A percentile compares a stretch with the other conserved stretches of the same genome.
phyloP scores from a whole-genome alignment of 305 asterid species.

The Withania somnifera region DNA sequence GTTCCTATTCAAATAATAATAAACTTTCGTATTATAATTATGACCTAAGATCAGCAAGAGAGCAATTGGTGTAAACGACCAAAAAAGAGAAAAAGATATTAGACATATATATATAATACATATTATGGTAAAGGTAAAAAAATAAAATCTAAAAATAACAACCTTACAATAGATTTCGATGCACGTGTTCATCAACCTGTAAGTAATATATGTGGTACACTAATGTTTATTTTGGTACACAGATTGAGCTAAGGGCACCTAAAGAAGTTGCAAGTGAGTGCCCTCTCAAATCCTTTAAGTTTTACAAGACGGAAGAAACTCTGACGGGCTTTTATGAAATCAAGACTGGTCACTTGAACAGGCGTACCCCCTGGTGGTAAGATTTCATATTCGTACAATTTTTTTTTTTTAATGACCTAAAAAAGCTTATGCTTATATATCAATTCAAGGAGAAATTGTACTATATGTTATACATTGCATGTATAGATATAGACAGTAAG shows the following conservation, averaged over 20 bases:
- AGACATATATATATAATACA: too few relatives aligned
- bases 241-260: conserved; percentile 46
- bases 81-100: too few relatives aligned
- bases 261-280: conserved; percentile 36
- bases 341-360: conserved; percentile 30
- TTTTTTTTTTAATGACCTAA: too few relatives aligned
- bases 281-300: conserved; percentile 43
- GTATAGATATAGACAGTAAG: neutral
- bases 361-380: conserved; percentile 57
- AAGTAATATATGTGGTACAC: neutral
- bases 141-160: too few relatives aligned
- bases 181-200: too few relatives aligned
- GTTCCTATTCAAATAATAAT: too few relatives aligned
- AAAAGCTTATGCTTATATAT: too few relatives aligned
- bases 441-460: neutral
- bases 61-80: too few relatives aligned
- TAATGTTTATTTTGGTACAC: neutral
- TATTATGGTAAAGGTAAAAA: too few relatives aligned
- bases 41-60: too few relatives aligned
- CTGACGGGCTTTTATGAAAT: conserved; percentile 24
- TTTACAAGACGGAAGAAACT: conserved; percentile 31
- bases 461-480: neutral
- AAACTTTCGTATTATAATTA: too few relatives aligned
- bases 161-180: too few relatives aligned
- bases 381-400: neutral